Evolutionary conservation across 176 grass and related monocot genomes (phyloP), one percentile per base, ranked within the genome.

Genomic region (Canna indica): DNA sequence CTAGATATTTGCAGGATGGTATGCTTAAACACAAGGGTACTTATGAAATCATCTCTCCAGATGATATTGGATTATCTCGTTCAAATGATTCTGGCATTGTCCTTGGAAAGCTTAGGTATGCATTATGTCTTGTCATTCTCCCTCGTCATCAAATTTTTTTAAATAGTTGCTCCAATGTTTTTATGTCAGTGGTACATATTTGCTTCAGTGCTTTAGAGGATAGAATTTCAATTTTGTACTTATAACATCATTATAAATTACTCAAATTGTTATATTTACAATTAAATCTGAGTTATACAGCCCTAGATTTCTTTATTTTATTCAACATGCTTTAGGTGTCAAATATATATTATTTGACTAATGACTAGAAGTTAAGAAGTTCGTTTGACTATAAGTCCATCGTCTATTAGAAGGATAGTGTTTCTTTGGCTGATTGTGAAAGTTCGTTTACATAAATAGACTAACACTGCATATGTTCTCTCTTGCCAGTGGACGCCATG

Each of bases 11-110:
- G 50, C 41, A 97, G 94, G 94, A 97, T 82, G 93, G 93, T 16
- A 97, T 97, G 93, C 86, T 97, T 77, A 97, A 97, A 74, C 80
- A 92, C 76, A 97, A 97, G 77, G 89, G 82, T 60, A 97, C 93
- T 35, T 97, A 97, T 78, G 93, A 97, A 87, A 97, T 97, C 73
- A 92, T 97, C 72, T 97, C 88, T 0, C 93, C 93, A 69, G 86
- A 97, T 42, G 94, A 97, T 78, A 83, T 97, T 87, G 94, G 94
- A 78, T 81, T 97, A 81, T 33, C 79, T 77, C 88, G 94, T 79
- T 47, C 94, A 52, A 97, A 92, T 80, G 94, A 92, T 36, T 97
- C 73, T 68, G 94, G 94, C 77, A 92, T 97, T 81, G 94, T 97
- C 71, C 87, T 97, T 61, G 94, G 94, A 60, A 97, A 97, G 66